phyloP scores from a whole-genome alignment of 495 filamentous ascomycete genomes.

The Tetracladium marchalianum region DNA sequence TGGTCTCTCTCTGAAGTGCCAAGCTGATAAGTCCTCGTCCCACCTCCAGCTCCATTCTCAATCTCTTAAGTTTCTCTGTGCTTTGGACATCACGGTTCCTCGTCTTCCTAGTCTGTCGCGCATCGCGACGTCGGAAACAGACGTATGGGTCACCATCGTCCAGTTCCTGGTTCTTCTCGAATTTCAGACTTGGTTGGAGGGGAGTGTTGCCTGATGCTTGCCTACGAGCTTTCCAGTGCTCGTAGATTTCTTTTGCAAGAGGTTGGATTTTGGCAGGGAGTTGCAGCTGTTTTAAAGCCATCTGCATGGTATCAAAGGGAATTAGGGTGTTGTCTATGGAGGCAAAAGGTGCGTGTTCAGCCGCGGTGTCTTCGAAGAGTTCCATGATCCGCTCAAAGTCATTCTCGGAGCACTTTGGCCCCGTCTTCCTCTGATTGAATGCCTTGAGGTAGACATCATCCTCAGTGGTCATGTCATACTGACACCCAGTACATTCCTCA shows the following conservation, averaged over 20 bases:
- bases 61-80: slow-evolving; percentile 83
- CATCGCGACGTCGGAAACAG: slow-evolving; percentile 93
- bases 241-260: slow-evolving; percentile 81
- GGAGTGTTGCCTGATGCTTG: slow-evolving; percentile 52
- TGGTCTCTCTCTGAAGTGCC: slow-evolving; percentile 66
- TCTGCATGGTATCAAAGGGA: slow-evolving; percentile 69
- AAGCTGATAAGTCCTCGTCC: slow-evolving; percentile 69
- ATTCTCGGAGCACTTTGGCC: slow-evolving; percentile 67
- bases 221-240: slow-evolving; percentile 76
- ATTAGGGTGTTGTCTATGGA: slow-evolving; percentile 79
- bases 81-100: slow-evolving; percentile 88
- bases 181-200: slow-evolving; percentile 73
- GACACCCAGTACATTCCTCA: slow-evolving; percentile 74
- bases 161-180: slow-evolving; percentile 83
- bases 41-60: slow-evolving; percentile 87
- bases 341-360: slow-evolving; percentile 74
- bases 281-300: slow-evolving; percentile 56
- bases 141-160: slow-evolving; percentile 97
- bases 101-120: slow-evolving; percentile 89
- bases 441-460: slow-evolving; percentile 77
- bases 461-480: slow-evolving; percentile 87
- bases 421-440: slow-evolving; percentile 66
- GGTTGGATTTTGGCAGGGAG: slow-evolving; percentile 53
- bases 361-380: slow-evolving; percentile 81
- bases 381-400: slow-evolving; percentile 92